Base-by-base conservation (phyloP, 2,329 filamentous ascomycete genomes). In the Drechslerella coelobrocha region DNA sequence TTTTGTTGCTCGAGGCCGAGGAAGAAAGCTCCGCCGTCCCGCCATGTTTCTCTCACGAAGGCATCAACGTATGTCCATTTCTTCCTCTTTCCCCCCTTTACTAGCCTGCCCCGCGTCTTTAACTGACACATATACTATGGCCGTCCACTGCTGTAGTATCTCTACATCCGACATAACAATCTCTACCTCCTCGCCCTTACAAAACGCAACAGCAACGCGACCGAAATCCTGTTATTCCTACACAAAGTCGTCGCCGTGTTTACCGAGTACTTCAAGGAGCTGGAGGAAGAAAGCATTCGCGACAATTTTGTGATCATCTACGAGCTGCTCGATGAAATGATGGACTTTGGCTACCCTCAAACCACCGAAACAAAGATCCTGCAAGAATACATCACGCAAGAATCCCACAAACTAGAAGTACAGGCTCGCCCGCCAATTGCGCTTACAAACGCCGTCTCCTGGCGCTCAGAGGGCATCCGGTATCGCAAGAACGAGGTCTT, bases 271-370 rank as follows among this genome's bases (percentile, higher is more conserved):
- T 99, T 99, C 85, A 99, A 99, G 80, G 93, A 95, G 73, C 85
- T 99, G 69, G 94, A 99, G 80, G 94, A 99, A 80, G 94, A 99
- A 81, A 96, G 91, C 76, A 99, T 99, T 79, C 88, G 94, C 76
- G 94, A 99, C 83, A 99, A 99, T 83, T 99, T 99, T 78, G 94
- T 99, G 79, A 88, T 99, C 78, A 99, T 99, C 78, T 99, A 99
- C 83, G 94, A 99, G 81, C 82, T 99, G 72, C 86, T 99, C 73
- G 94, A 99, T 78, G 94, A 99, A 83, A 99, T 99, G 94, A 99
- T 99, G 94, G 94, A 99, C 81, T 99, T 99, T 83, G 94, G 94
- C 73, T 97, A 99, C 79, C 94, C 94, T 4, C 94, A 99, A 80
- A 99, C 94, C 8, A 99, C 94, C 74, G 94, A 99, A 80, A 91